Percentiles rank a stretch among this genome's conserved stretches.
Conservation (phyloP, 768 basidiomycete genomes). For the Termitomyces sp. region DNA sequence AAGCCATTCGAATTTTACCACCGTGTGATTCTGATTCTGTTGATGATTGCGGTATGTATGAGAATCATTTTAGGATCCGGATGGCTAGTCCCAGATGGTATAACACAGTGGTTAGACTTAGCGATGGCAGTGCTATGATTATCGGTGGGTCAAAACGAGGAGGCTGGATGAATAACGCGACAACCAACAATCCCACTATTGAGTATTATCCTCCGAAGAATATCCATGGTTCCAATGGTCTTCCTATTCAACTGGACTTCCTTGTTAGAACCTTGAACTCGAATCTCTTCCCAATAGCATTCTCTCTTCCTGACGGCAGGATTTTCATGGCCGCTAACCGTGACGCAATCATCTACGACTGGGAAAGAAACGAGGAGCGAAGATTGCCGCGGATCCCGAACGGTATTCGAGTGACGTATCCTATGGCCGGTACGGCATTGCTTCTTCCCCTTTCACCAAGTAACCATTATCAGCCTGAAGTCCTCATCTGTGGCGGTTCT, state of each 20-base stretch:
- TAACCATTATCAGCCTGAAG: conserved; percentile 59
- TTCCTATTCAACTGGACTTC: conserved; percentile 61
- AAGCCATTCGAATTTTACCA: conserved; percentile 66
- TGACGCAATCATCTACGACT: conserved; percentile 78
- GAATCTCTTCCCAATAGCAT: conserved; percentile 80
- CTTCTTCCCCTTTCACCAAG: conserved; percentile 65
- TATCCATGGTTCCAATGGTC: conserved; percentile 60
- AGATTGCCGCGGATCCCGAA: conserved; percentile 69
- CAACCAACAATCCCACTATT: conserved; percentile 75
- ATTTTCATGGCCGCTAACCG: conserved; percentile 76
- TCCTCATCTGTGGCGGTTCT: conserved; percentile 78
- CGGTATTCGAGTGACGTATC: conserved; percentile 76
- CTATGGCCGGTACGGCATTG: conserved; percentile 73
- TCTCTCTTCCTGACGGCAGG: conserved; percentile 62
- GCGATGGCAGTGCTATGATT: conserved; percentile 80
- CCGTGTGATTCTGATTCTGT: conserved; percentile 52
- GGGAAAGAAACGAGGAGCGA: conserved; percentile 56
- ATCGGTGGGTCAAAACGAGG: conserved; percentile 78
- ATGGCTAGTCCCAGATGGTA: conserved; percentile 84
- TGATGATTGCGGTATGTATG: conserved; percentile 55
- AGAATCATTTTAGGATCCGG: conserved; percentile 57
- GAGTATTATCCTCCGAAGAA: conserved; percentile 82
- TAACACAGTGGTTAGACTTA: conserved; percentile 61
- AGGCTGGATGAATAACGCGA: conserved; percentile 82
- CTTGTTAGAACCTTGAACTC: conserved; percentile 69